These are phyloP conservation scores for Debaryomycetaceae sp. DNA, from an alignment of 1,139 yeast species.

Conservation along the genomic window DNA sequence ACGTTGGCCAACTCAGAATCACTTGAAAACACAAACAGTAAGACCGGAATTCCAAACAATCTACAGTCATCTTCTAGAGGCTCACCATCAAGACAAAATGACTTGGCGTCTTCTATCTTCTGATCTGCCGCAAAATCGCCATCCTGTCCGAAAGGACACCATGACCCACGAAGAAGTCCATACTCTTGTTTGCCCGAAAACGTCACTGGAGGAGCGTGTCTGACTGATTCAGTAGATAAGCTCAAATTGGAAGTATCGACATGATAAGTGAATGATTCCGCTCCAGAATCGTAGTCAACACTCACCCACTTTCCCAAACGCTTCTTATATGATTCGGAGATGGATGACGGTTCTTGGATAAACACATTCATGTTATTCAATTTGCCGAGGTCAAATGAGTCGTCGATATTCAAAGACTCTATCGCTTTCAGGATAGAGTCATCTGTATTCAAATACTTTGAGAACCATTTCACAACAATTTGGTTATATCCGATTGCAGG, in stretches of 20 bases:
- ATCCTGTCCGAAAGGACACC: constrained; percentile 40
- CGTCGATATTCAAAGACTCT: constrained; percentile 11
- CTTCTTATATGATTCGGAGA: constrained; percentile 24
- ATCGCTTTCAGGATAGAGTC: constrained; percentile 2
- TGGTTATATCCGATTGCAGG: constrained; percentile 41
- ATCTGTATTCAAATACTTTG: constrained; percentile 20
- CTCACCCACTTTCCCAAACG: constrained; percentile 38
- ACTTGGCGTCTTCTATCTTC: constrained; percentile 33
- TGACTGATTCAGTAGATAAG: background rate
- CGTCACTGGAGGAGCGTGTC: constrained; percentile 1
- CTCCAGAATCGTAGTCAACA: constrained; percentile 1
- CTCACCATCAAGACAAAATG: constrained; percentile 27
- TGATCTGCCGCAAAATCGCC: constrained; percentile 46
- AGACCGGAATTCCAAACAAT: constrained; percentile 31
- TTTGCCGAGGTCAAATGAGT: constrained; percentile 20
- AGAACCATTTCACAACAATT: constrained; percentile 33
- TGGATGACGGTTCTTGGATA: constrained; percentile 32
- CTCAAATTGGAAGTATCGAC: constrained; percentile 1
- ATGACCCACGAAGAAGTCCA: constrained; percentile 39
- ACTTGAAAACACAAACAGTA: constrained; percentile 23
- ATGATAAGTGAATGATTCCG: background rate
- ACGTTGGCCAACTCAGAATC: constrained; percentile 31
- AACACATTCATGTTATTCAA: constrained; percentile 24
- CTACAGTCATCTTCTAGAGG: constrained; percentile 15
- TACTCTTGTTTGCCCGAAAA: constrained; percentile 31